Conservation (phyloP, 352 stramenopile species). For the Globisporangium echinulatum region DNA sequence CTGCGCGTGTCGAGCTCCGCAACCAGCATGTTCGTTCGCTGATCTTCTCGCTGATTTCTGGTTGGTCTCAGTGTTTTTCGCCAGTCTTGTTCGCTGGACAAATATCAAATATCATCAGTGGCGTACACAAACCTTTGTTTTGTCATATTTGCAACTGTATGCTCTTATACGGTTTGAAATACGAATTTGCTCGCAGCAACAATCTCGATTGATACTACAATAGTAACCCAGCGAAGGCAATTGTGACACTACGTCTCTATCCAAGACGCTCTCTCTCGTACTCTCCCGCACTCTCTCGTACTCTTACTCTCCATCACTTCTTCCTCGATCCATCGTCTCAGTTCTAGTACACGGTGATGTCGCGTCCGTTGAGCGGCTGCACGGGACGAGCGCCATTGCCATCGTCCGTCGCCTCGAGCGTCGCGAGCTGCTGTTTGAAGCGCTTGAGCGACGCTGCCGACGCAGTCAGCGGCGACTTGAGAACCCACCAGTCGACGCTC, state of each 20-base stretch:
- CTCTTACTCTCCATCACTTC: no score
- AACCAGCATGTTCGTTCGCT: slow-evolving; percentile 17
- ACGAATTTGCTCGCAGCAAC: no score
- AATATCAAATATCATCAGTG: background rate
- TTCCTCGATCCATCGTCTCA: no score
- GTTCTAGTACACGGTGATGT: slow-evolving; percentile 3
- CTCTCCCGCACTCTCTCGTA: no score
- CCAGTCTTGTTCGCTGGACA: no score
- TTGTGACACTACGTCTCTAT: background rate
- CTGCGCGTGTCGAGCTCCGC: slow-evolving; percentile 13
- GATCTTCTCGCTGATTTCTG: background rate
- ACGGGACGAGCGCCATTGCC: slow-evolving; percentile 10
- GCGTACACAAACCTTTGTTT: background rate
- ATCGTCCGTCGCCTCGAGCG: slow-evolving; percentile 11
- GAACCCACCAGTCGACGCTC: slow-evolving; percentile 59
- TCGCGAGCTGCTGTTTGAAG: slow-evolving; percentile 14
- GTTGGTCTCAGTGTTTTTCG: background rate
- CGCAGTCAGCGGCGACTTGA: slow-evolving; percentile 16
- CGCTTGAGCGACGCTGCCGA: slow-evolving; percentile 4
- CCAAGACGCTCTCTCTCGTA: no score
- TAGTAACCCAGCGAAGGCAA: no score
- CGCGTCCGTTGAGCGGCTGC: slow-evolving; percentile 12
- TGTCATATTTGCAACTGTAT: no score
- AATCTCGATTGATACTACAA: no score
- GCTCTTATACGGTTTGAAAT: no score